phyloP scores from a whole-genome alignment of 2,329 filamentous ascomycete genomes.

The Boeremia exigua region DNA sequence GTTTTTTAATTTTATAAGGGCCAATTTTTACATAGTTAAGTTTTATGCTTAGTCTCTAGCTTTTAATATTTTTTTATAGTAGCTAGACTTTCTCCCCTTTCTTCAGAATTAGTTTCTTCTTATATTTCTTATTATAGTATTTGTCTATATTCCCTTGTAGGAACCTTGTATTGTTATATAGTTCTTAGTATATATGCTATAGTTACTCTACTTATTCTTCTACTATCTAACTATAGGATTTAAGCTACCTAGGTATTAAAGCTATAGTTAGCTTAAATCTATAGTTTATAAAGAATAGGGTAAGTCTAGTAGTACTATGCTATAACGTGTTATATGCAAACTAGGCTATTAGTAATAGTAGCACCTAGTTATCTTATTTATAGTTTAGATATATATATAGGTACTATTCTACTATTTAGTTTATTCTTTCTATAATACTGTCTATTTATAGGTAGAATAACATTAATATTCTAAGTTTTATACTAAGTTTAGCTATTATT shows the following conservation, averaged over 20 bases:
- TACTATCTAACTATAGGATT: background rate
- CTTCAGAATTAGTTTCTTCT: background rate
- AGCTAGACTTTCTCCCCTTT: conserved; percentile 14
- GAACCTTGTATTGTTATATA: background rate
- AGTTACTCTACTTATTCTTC: background rate
- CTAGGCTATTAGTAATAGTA: background rate
- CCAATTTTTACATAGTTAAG: background rate
- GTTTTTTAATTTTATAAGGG: background rate
- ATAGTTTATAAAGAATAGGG: background rate
- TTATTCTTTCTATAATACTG: background rate
- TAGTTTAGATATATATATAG: background rate
- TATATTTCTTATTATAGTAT: conserved; percentile 16
- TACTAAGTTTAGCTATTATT: background rate
- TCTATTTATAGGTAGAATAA: background rate
- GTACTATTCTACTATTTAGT: background rate
- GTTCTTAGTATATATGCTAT: background rate
- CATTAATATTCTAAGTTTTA: background rate
- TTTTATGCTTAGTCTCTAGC: conserved; percentile 1
- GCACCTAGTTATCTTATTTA: background rate
- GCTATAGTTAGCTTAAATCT: background rate
- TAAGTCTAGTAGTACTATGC: background rate
- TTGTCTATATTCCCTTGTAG: background rate
- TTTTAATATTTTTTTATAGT: conserved; percentile 11
- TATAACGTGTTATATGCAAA: background rate
- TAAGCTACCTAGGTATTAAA: background rate